Percentiles rank a stretch among this genome's conserved stretches.
phyloP scores from a whole-genome alignment of 2,329 filamentous ascomycete species.

The Pseudogymnoascus sp. region DNA sequence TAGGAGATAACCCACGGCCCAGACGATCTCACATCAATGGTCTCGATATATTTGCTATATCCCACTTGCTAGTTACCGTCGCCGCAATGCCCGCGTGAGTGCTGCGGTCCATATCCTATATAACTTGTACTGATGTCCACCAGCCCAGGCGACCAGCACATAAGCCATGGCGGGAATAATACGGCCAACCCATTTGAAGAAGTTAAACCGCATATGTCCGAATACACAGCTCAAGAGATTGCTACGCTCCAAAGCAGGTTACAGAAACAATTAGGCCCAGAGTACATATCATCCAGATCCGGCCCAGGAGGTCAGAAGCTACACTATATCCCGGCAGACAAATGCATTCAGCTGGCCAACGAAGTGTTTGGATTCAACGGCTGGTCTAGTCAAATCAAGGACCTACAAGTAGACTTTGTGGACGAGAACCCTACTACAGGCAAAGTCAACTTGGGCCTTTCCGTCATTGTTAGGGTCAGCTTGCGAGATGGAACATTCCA shows the following conservation, averaged over 20 bases:
- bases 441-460: conserved; percentile 77
- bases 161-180: conserved; percentile 28
- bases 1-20: background rate
- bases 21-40: background rate
- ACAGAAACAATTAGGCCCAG: conserved; percentile 88
- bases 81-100: conserved; percentile 14
- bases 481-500: conserved; percentile 92
- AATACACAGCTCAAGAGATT: conserved; percentile 85
- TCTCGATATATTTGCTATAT: conserved; percentile 5
- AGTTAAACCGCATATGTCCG: conserved; percentile 55
- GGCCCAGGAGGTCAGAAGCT: conserved; percentile 80
- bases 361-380: conserved; percentile 96
- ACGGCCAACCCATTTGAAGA: conserved; percentile 78
- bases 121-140: conserved; percentile 12
- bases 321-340: conserved; percentile 92
- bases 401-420: conserved; percentile 90
- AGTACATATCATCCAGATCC: conserved; percentile 82
- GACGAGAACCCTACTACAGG: conserved; percentile 73
- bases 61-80: background rate
- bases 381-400: conserved; percentile 93
- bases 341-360: conserved; percentile 90
- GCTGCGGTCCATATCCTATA: background rate
- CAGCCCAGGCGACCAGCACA: conserved; percentile 63
- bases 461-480: conserved; percentile 84
- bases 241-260: conserved; percentile 78